These are phyloP conservation scores for Pseudogymnoascus sp. DNA, from an alignment of 2,329 filamentous ascomycete species.

Conservation along the genomic window DNA sequence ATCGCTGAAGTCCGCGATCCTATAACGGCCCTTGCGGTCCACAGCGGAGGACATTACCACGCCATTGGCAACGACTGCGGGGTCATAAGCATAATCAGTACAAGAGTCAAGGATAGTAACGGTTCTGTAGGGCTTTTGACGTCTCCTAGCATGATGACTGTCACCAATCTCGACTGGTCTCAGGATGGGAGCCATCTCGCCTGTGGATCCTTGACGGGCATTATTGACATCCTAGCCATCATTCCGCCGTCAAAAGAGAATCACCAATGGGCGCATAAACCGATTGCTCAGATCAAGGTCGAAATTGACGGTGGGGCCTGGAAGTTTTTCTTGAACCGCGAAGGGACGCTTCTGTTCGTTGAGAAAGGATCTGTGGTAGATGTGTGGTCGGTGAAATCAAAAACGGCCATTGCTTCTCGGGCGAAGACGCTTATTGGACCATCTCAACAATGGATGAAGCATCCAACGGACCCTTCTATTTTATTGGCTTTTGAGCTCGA, in stretches of 20 bases:
- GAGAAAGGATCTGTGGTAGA: background rate
- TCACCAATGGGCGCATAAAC: background rate
- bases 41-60: background rate
- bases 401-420: background rate
- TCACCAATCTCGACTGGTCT: constrained; percentile 11
- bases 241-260: background rate
- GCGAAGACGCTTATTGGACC: no score
- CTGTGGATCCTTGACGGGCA: background rate
- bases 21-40: constrained; percentile 5
- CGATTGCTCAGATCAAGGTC: background rate
- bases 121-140: background rate
- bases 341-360: background rate
- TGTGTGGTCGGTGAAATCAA: background rate
- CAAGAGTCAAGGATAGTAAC: no score
- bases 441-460: background rate
- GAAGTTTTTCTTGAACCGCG: constrained; percentile 9
- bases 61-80: background rate
- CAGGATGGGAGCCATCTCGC: constrained; percentile 9
- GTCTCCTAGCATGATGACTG: background rate
- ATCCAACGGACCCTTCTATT: constrained; percentile 5
- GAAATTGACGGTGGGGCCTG: background rate
- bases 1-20: constrained; percentile 1
- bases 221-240: no score
- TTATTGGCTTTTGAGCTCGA: background rate
- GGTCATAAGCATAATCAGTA: background rate